Conservation (phyloP, 2,329 filamentous ascomycete species). For the Phyllosticta citriasiana region DNA sequence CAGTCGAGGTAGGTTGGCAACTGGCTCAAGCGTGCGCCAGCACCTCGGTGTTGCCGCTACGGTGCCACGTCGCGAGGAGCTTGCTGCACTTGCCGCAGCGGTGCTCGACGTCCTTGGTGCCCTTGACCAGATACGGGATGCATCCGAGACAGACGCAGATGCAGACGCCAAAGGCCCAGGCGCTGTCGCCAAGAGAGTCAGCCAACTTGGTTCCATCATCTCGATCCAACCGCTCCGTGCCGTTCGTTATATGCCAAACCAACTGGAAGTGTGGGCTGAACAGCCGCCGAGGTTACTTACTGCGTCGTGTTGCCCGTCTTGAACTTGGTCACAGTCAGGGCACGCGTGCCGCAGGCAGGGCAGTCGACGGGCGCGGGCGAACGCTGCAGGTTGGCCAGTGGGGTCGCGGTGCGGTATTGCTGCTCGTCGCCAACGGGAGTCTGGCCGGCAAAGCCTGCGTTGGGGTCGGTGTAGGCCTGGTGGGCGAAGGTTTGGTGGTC, state of each 20-base stretch:
- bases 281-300: constrained; percentile 19
- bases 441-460: constrained; percentile 23
- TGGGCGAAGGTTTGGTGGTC: constrained; percentile 9
- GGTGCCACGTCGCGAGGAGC: constrained; percentile 39
- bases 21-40: constrained; percentile 26
- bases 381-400: constrained; percentile 22
- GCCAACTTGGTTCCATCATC: background rate
- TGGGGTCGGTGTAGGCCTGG: constrained; percentile 4
- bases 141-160: constrained; percentile 35
- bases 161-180: constrained; percentile 37
- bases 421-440: constrained; percentile 20
- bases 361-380: constrained; percentile 38
- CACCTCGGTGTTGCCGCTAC: constrained; percentile 38
- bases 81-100: constrained; percentile 38
- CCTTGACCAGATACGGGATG: constrained; percentile 39
- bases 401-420: constrained; percentile 26
- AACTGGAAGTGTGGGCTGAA: background rate
- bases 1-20: background rate
- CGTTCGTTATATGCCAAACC: too few relatives aligned
- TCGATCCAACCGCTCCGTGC: background rate
- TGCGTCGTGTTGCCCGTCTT: constrained; percentile 33
- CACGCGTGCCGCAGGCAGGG: constrained; percentile 34
- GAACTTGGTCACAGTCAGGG: constrained; percentile 27
- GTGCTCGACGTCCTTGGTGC: constrained; percentile 40
- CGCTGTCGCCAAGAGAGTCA: constrained; percentile 20